Conservation (phyloP, 179 eudicot genomes). For the Gypsophila paniculata region DNA sequence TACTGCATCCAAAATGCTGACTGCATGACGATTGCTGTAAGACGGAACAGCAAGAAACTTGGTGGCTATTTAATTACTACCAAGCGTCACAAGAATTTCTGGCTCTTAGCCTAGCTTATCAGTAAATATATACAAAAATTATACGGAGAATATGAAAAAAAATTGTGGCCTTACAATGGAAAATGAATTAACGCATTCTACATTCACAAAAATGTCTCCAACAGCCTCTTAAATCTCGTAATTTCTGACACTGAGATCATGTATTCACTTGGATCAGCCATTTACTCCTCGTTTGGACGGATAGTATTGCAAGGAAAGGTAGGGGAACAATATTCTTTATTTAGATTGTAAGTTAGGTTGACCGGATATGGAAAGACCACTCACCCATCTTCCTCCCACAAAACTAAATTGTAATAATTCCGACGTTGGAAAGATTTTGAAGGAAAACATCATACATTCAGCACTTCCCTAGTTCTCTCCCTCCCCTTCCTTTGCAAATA, state of each 20-base stretch:
- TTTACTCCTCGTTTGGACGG: too few species aligned
- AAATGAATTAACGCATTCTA: slow-evolving; percentile 13
- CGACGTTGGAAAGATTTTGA: too few species aligned
- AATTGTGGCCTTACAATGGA: slow-evolving; percentile 11
- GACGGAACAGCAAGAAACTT: slow-evolving; percentile 59
- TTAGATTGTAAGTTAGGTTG: too few species aligned
- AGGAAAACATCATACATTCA: too few species aligned
- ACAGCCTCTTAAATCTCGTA: background rate
- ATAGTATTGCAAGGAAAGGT: too few species aligned
- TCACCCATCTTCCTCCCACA: too few species aligned
- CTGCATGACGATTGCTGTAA: slow-evolving; percentile 77
- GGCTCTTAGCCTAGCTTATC: slow-evolving; percentile 64
- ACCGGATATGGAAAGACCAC: too few species aligned
- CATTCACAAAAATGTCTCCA: slow-evolving; percentile 14
- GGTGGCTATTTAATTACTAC: slow-evolving; percentile 82
- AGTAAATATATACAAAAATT: background rate
- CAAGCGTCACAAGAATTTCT: slow-evolving; percentile 81
- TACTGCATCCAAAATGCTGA: slow-evolving; percentile 73
- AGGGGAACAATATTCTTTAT: too few species aligned
- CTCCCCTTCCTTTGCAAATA: background rate
- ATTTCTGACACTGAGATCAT: background rate
- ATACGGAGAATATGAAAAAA: background rate
- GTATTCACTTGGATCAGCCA: too few species aligned
- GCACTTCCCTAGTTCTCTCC: too few species aligned
- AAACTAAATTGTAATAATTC: too few species aligned